Conservation (phyloP, 2,329 filamentous ascomycete genomes). For the Phoma sp. region DNA sequence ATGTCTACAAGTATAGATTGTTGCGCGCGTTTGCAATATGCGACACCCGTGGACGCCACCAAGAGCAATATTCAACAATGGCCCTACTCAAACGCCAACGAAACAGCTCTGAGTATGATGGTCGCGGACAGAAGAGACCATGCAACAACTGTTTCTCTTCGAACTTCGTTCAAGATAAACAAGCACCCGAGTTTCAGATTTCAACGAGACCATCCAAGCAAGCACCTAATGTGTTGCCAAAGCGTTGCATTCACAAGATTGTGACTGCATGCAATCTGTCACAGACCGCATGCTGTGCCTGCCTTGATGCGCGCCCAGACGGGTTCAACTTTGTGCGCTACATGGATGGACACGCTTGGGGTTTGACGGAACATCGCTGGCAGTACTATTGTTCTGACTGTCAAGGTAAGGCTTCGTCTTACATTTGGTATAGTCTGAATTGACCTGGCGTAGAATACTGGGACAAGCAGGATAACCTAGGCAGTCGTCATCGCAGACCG, state of each 20-base stretch:
- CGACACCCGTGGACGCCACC: neutral
- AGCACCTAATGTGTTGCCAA: constrained; percentile 4
- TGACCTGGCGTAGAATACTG: neutral
- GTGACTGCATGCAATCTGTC: constrained; percentile 16
- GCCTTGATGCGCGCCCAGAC: constrained; percentile 15
- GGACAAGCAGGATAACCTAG: neutral
- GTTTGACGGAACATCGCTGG: constrained; percentile 4
- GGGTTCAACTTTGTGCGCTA: constrained; percentile 8
- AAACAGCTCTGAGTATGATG: neutral
- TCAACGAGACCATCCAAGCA: neutral
- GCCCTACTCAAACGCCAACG: constrained; percentile 9
- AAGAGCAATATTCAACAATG: neutral
- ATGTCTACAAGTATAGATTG: constrained; percentile 17
- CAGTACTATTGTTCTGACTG: constrained; percentile 13
- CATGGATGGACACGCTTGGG: constrained; percentile 4
- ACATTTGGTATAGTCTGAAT: neutral
- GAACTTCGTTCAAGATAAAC: neutral
- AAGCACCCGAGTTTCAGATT: neutral
- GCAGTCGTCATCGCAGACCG: neutral
- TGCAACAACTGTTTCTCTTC: neutral
- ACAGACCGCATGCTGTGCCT: constrained; percentile 21
- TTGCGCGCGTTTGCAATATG: neutral
- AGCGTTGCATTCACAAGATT: constrained; percentile 23
- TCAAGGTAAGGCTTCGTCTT: constrained; percentile 3
- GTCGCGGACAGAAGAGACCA: constrained; percentile 8